Percentiles rank a stretch among this genome's conserved stretches.
Conservation (phyloP, 129 eudicot genomes). For the Tagetes erecta region DNA sequence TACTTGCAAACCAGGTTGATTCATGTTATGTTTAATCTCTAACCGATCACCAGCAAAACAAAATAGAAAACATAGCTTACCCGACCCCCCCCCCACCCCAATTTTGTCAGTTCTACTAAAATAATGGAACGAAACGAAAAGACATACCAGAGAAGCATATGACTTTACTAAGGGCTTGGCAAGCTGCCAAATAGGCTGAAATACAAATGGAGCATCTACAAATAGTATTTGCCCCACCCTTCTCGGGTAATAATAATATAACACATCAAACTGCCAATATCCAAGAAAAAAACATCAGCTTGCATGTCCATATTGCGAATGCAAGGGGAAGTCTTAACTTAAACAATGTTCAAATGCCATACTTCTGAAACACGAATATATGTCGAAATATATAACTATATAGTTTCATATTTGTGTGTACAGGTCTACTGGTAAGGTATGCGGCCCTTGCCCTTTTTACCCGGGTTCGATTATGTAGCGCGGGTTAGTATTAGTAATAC, state of each 20-base stretch:
- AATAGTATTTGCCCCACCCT: slow-evolving; percentile 82
- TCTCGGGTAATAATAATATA: slow-evolving; percentile 87
- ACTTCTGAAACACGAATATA: background rate
- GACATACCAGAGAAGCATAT: slow-evolving; percentile 78
- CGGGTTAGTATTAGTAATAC: too few species aligned
- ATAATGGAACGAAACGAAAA: background rate
- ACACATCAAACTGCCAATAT: slow-evolving; percentile 83
- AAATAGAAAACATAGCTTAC: background rate
- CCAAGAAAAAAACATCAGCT: slow-evolving; percentile 11
- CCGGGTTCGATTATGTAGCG: too few species aligned
- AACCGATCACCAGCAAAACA: background rate
- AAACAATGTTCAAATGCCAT: background rate
- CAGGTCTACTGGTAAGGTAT: too few species aligned
- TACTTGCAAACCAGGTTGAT: background rate
- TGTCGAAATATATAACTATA: background rate
- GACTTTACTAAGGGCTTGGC: slow-evolving; percentile 77
- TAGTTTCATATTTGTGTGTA: too few species aligned
- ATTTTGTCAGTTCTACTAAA: background rate
- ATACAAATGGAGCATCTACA: slow-evolving; percentile 92
- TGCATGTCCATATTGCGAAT: background rate
- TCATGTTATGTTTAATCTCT: background rate
- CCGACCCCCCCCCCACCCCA: background rate
- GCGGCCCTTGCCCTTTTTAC: too few species aligned
- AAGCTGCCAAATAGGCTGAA: slow-evolving; percentile 89
- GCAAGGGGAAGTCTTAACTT: background rate